Conservation (phyloP, 2,329 filamentous ascomycete genomes). For the Aspergillus puulaauensis region DNA sequence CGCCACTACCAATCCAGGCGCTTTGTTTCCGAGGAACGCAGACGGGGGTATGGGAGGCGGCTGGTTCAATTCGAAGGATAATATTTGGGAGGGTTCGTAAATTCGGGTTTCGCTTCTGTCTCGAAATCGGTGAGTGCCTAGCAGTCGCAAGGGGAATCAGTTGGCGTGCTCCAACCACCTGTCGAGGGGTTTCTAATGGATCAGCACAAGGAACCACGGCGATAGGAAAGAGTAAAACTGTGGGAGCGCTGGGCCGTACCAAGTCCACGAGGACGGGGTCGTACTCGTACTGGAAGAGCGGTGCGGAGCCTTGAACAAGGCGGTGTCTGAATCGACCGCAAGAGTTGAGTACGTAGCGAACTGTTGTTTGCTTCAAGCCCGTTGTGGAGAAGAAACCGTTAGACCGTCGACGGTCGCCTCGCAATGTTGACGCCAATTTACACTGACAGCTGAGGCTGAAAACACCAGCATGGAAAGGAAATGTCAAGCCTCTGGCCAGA, state of each 20-base stretch:
- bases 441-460: slow-evolving; percentile 7
- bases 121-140: background rate
- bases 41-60: background rate
- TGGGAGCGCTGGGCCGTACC: background rate
- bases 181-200: background rate
- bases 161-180: background rate
- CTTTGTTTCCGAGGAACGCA: slow-evolving; percentile 7
- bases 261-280: background rate
- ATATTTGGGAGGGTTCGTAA: background rate
- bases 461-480: background rate
- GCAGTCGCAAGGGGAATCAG: background rate
- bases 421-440: background rate
- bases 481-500: background rate
- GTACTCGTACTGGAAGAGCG: background rate
- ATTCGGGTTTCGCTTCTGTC: background rate
- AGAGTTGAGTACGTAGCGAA: background rate
- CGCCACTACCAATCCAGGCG: slow-evolving; percentile 10
- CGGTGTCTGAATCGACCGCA: background rate
- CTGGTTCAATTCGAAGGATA: background rate
- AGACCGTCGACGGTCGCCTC: background rate
- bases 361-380: background rate
- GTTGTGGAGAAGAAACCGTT: slow-evolving; percentile 4
- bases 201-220: slow-evolving; percentile 1
- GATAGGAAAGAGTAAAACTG: background rate
- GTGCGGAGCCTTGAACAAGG: background rate